These are phyloP conservation scores for Xylaria flabelliformis DNA, from an alignment of 495 filamentous ascomycete genomes.

Conservation along the genomic window DNA sequence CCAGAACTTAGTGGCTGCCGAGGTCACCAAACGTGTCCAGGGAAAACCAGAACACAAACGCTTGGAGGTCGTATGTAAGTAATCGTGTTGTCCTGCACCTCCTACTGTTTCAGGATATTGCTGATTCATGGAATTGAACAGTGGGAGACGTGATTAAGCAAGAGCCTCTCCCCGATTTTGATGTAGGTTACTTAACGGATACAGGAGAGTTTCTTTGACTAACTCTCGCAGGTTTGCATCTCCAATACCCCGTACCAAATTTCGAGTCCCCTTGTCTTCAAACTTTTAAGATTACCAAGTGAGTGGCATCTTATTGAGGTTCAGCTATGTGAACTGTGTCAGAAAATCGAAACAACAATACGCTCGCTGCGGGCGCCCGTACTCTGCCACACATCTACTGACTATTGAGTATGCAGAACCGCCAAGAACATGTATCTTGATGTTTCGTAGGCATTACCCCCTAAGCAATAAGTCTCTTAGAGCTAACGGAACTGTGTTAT, in stretches of 20 bases:
- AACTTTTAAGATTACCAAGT: constrained; percentile 76
- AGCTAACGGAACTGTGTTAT: not conserved
- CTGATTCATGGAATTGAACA: constrained; percentile 1
- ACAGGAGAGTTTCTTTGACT: not conserved
- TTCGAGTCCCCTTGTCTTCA: constrained; percentile 83
- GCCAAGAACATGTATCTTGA: constrained; percentile 79
- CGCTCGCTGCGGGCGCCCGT: not conserved
- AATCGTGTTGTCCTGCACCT: not conserved
- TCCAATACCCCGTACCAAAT: constrained; percentile 96
- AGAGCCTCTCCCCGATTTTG: constrained; percentile 46
- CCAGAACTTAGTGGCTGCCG: constrained; percentile 72
- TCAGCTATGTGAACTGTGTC: not conserved
- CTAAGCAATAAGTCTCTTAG: not conserved
- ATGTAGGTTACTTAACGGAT: constrained; percentile 27
- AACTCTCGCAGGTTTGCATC: constrained; percentile 69
- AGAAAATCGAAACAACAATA: not conserved
- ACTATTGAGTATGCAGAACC: constrained; percentile 45
- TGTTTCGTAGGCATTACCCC: constrained; percentile 64
- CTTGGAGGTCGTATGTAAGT: constrained; percentile 26
- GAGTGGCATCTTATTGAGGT: not conserved
- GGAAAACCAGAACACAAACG: constrained; percentile 76
- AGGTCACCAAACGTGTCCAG: constrained; percentile 93
- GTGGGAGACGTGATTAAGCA: constrained; percentile 90
- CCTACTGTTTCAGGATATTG: not conserved
- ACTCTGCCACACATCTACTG: not conserved